Evolutionary conservation across 345 rosid species (phyloP).

Genomic region (Eucalyptus regnans): DNA sequence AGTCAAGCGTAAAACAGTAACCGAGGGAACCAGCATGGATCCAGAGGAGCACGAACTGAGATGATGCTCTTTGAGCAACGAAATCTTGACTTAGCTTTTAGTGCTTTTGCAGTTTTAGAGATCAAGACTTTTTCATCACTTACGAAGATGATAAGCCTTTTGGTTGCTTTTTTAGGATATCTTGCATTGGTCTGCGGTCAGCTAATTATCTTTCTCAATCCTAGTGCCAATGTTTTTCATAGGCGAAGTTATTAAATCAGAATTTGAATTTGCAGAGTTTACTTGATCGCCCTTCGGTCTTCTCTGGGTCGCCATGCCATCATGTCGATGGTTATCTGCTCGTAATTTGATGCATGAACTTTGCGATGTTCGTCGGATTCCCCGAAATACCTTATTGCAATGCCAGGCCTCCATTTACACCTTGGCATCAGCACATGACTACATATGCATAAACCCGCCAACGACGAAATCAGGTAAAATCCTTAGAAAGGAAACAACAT

Average conservation of each 20-base stretch:
- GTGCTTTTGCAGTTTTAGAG: neutral
- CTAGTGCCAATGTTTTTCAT: neutral
- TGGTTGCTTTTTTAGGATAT: neutral
- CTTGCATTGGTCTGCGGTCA: neutral
- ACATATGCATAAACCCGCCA: neutral
- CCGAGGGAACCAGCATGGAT: neutral
- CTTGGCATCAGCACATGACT: neutral
- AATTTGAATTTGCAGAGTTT: neutral
- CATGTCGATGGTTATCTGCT: neutral
- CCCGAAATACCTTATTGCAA: neutral
- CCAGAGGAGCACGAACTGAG: neutral
- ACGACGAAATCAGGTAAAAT: too few relatives aligned
- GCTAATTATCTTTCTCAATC: neutral
- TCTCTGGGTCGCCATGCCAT: neutral
- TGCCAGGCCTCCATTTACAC: neutral
- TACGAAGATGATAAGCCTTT: neutral
- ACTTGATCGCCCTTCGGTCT: neutral
- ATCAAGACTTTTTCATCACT: neutral
- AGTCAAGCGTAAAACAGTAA: neutral
- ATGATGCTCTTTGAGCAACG: neutral
- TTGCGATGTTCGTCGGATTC: neutral
- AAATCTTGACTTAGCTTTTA: neutral
- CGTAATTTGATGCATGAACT: neutral
- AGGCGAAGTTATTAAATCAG: neutral
- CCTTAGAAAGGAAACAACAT: too few relatives aligned